Base-by-base conservation (phyloP, 176 grass and related monocot species). In the Coix lacrymajobi region DNA sequence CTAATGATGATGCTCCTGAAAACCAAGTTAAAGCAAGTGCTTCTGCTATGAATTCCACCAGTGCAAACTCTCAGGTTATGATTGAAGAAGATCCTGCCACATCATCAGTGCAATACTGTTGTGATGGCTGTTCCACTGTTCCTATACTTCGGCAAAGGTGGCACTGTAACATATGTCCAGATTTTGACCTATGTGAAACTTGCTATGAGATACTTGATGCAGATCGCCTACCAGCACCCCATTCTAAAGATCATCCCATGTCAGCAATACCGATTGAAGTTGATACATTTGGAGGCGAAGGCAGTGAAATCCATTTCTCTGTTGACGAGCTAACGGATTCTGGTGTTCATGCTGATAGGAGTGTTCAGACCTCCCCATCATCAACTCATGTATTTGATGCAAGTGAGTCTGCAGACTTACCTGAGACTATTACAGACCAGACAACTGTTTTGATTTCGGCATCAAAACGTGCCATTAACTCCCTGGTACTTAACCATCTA, bases 71-170 rank as follows among this genome's bases (percentile, higher is more conserved):
- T 64, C 92, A 91, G 73, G 83, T 93, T 70, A 90, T 98, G 90
- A 91, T 95, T 76, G 96, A 98, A 89, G 96, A 98, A 86, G 96
- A 98, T 65, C 89, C 90, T 83, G 82, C 87, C 20, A 88, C 91
- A 79, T 91, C 96, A 14, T 93, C 96, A 82, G 96, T 98, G 67
- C 96, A 98, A 83, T 98, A 98, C 81, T 95, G 96, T 81, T 98
- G 96, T 79, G 96, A 98, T 89, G 96, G 96, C 83, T 98, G 96
- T 80, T 98, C 96, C 66, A 95, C 92, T 58, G 96, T 98, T 75
- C 96, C 96, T 41, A 98, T 98, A 88, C 90, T 93, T 77, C 71
- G 96, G 70, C 96, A 87, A 76, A 89, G 96, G 82, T 98, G 96
- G 96, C 96, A 98, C 84, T 98, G 96, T 76, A 95, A 83, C 76